These are phyloP conservation scores for Chaetomidium leptoderma DNA, from an alignment of 495 filamentous ascomycete species.

Conservation along the genomic window DNA sequence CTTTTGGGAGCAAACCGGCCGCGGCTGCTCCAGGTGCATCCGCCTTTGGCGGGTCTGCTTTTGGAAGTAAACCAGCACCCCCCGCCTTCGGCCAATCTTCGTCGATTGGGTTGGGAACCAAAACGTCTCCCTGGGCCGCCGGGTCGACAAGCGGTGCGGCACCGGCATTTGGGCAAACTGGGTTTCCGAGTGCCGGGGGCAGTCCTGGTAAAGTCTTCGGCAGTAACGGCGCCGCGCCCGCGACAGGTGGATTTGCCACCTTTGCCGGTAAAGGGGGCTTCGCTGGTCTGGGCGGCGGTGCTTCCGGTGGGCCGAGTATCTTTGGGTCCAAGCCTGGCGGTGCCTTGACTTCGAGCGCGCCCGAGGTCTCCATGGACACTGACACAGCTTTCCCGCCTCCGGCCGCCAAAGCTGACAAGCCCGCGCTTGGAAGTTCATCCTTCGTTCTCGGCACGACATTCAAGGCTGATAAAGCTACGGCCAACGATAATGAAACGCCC, in stretches of 20 bases:
- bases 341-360: constrained; percentile 36
- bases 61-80: constrained; percentile 35
- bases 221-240: constrained; percentile 24
- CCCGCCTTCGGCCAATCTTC: constrained; percentile 53
- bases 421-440: constrained; percentile 53
- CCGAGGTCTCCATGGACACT: constrained; percentile 41
- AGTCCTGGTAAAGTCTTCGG: constrained; percentile 35
- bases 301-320: constrained; percentile 39
- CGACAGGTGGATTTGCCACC: constrained; percentile 51
- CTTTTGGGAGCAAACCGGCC: constrained; percentile 38
- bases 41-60: constrained; percentile 35
- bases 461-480: constrained; percentile 61
- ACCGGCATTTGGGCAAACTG: constrained; percentile 41
- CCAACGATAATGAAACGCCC: constrained; percentile 57
- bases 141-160: constrained; percentile 27
- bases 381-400: constrained; percentile 41
- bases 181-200: constrained; percentile 26
- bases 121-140: constrained; percentile 42
- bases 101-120: constrained; percentile 30
- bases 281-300: constrained; percentile 39
- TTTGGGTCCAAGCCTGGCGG: constrained; percentile 48
- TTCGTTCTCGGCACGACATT: constrained; percentile 80
- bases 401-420: constrained; percentile 32
- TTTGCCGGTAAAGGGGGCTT: constrained; percentile 60
- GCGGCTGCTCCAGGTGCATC: constrained; percentile 19